Evolutionary conservation across 805 yeast genomes (phyloP).

Genomic region (Barnettozyma sp.): DNA sequence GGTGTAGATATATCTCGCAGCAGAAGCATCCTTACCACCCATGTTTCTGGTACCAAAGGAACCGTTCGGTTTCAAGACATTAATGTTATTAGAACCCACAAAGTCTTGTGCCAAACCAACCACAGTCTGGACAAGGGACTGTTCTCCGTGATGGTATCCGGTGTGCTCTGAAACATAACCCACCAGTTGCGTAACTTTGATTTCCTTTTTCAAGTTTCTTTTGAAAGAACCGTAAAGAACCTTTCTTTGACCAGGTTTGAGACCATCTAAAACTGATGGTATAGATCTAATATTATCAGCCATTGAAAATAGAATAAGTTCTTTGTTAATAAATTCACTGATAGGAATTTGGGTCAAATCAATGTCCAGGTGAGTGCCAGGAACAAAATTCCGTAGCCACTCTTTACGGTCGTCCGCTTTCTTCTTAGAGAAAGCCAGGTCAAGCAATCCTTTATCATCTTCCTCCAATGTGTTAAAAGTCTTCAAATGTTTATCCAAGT

Average conservation of each 20-base stretch:
- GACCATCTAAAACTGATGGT: conserved; percentile 90
- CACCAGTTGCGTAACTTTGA: conserved; percentile 84
- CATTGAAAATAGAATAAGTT: conserved; percentile 88
- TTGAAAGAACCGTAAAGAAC: conserved; percentile 84
- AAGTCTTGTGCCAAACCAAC: conserved; percentile 93
- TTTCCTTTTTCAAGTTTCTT: conserved; percentile 66
- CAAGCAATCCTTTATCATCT: conserved; percentile 71
- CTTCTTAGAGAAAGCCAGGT: conserved; percentile 88
- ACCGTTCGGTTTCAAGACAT: conserved; percentile 84
- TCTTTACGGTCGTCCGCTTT: conserved; percentile 96
- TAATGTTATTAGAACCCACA: conserved; percentile 85
- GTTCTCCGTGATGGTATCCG: conserved; percentile 94
- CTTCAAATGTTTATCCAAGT: conserved; percentile 80
- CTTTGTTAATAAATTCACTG: conserved; percentile 90
- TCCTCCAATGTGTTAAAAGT: conserved; percentile 75
- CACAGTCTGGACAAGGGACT: conserved; percentile 80
- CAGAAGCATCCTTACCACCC: conserved; percentile 99
- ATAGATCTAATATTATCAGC: conserved; percentile 95
- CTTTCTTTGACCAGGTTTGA: conserved; percentile 96
- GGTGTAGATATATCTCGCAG: conserved; percentile 93
- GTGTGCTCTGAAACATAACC: conserved; percentile 87
- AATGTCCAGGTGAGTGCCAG: conserved; percentile 90
- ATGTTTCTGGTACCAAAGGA: conserved; percentile 92
- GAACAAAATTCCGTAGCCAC: conserved; percentile 86
- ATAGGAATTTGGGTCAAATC: conserved; percentile 72